Evolutionary conservation across 805 yeast species (phyloP), one percentile per base, ranked within the genome.

Genomic region (Lachancea lanzarotensis): DNA sequence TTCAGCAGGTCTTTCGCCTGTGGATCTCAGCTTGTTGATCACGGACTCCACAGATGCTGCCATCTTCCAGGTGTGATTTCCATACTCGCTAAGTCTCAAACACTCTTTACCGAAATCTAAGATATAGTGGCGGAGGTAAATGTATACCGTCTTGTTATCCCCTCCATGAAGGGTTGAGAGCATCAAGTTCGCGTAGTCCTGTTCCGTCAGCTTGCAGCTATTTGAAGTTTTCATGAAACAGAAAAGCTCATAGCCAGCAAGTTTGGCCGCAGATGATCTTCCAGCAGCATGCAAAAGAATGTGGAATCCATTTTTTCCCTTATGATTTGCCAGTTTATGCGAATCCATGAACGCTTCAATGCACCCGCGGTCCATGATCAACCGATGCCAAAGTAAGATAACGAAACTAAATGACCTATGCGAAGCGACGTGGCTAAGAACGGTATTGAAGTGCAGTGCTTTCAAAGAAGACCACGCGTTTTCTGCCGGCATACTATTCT

Each of bases 171-270:
- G 19, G 2, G 42, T 20, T n/a, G 41, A 27, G 4, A 35, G 22
- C 40, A 47, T 41, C 27, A 45, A 45, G 36, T 33, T 42, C 11
- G 42, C 49, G 39, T 48, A 54, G 36, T 54, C 59, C 32, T 43
- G 38, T 1, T 46, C 35, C 13, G 46, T 53, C 35, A 53, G 52
- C 5, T 39, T 16, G 33, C 35, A 38, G 9, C 13, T 6, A 18
- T 18, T 19, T 35, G 15, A 10, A 9, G 7, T 35, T 20, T 39
- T 45, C 11, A 53, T 26, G 34, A 43, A 51, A 18, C 27, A 43
- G 27, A 46, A 47, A 22, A 52, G 26, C 7, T 45, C 40, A 25
- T 37, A 40, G 5, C 54, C 51, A 11, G 53, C 38, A 19, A 53
- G 42, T 33, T 48, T 44, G 16, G 57, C 33, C 2, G 55, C 45